Percentiles rank a stretch among this genome's conserved stretches.
phyloP scores from a whole-genome alignment of 2,329 filamentous ascomycete species.

The Colletotrichum filicis region DNA sequence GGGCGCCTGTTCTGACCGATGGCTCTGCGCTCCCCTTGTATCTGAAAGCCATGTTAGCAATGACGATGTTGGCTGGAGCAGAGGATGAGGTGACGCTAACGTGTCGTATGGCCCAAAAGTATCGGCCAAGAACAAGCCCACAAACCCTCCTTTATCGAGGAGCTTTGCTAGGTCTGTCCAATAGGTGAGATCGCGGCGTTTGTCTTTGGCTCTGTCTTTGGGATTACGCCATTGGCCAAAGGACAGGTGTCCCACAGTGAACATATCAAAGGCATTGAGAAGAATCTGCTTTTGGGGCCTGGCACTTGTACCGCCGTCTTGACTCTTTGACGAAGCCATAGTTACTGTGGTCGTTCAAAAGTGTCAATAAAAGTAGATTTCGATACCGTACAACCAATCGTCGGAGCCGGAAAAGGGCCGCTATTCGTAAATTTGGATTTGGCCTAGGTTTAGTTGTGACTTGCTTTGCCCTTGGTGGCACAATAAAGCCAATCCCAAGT shows the following conservation, averaged over 20 bases:
- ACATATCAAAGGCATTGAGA: conserved; percentile 24
- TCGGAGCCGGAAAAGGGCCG: neutral
- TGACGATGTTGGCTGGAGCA: neutral
- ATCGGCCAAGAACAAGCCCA: conserved; percentile 73
- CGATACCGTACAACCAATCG: neutral
- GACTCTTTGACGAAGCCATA: neutral
- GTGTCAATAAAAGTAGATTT: neutral
- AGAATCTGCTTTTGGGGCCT: conserved; percentile 16
- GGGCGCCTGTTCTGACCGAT: conserved; percentile 66
- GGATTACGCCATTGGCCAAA: conserved; percentile 27
- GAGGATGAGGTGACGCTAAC: conserved; percentile 49
- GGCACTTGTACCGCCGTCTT: too few relatives aligned
- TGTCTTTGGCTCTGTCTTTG: conserved; percentile 17
- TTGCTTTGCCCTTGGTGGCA: neutral
- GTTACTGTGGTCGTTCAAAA: neutral
- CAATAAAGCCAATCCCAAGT: neutral
- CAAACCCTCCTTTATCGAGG: conserved; percentile 70
- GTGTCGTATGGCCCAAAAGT: conserved; percentile 66
- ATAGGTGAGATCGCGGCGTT: conserved; percentile 48
- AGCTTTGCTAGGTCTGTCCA: conserved; percentile 73
- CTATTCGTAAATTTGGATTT: too few relatives aligned
- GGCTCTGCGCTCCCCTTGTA: conserved; percentile 64
- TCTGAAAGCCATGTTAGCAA: neutral
- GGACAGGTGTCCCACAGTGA: conserved; percentile 17
- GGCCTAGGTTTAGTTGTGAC: too few relatives aligned